A percentile compares a stretch with the other conserved stretches of the same genome.
These are phyloP conservation scores for Hyaloscypha hepaticicola DNA, from an alignment of 495 filamentous ascomycete genomes.

Conservation along the genomic window DNA sequence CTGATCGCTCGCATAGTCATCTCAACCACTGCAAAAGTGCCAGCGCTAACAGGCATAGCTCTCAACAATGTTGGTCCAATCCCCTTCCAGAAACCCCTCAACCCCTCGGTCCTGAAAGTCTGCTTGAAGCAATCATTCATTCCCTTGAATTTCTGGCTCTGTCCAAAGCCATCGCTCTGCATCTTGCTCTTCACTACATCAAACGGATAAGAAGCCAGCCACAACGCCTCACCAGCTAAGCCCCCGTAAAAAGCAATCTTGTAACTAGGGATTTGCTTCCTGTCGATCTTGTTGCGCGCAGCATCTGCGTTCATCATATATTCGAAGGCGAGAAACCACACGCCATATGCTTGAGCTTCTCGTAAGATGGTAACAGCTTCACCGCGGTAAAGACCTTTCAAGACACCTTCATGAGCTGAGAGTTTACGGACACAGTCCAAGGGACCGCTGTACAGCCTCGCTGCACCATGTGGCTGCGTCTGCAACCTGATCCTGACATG, in stretches of 20 bases:
- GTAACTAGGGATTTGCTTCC: conserved; percentile 73
- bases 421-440: conserved; percentile 89
- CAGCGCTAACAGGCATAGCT: conserved; percentile 96
- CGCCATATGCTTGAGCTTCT: conserved; percentile 91
- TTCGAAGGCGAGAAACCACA: conserved; percentile 95
- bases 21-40: conserved; percentile 86
- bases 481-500: conserved; percentile 97
- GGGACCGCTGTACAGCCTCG: conserved; percentile 77
- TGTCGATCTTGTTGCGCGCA: conserved; percentile 65
- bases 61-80: conserved; percentile 90
- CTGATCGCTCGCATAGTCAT: conserved; percentile 61
- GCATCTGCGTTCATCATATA: conserved; percentile 92
- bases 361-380: conserved; percentile 80
- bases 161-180: conserved; percentile 89
- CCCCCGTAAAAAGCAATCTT: conserved; percentile 94
- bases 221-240: conserved; percentile 88
- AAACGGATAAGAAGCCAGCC: conserved; percentile 90
- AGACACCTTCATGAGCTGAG: conserved; percentile 58
- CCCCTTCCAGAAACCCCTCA: conserved; percentile 92
- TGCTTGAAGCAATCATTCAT: conserved; percentile 91
- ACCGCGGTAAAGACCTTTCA: conserved; percentile 80
- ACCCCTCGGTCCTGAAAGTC: conserved; percentile 74
- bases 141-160: conserved; percentile 63
- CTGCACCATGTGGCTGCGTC: conserved; percentile 87
- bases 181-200: conserved; percentile 99